Evolutionary conservation across 768 basidiomycete species (phyloP), one percentile per base, ranked within the genome.

Genomic region (Suillus occidentalis): DNA sequence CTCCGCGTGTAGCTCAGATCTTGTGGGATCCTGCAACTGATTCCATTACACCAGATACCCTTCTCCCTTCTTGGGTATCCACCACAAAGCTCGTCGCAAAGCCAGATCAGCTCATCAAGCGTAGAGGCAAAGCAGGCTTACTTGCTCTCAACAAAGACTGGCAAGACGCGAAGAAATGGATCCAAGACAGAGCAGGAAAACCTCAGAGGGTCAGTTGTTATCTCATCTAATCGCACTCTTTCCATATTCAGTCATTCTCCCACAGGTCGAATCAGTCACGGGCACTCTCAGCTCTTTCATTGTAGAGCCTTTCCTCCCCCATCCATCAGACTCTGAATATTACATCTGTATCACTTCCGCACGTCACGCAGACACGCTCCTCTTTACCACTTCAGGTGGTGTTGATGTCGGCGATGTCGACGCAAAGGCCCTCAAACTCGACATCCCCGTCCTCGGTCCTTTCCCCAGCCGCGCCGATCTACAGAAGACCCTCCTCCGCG

Each of bases 341-440:
- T 99, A 99, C 77, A 92, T 99, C 75, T 99, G 97, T 82, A 92
- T 99, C 80, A 98, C 89, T 79, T 99, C 97, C 18, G 89, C 86
- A 31, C 93, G 97, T 67, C 91, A 97, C 74, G 95, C 93, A 63
- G 97, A 99, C 74, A 85, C 89, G 60, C 98, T 99, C 77, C 92
- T 99, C 76, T 99, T 99, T 87, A 97, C 95, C 39, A 95, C 97
- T 78, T 95, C 98, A 75, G 97, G 97, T 68, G 97, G 97, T 83
- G 95, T 99, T 60, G 97, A 99, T 71, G 89, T 98, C 68, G 97
- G 97, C 68, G 96, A 99, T 78, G 97, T 99, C 74, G 95, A 99
- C 71, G 90, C 95, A 69, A 98, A 99, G 79, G 96, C 97, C 2
- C 88, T 96, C 72, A 90, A 90, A 69, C 89, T 99, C 67, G 84